These are phyloP conservation scores for Baeospora myosura DNA, from an alignment of 1,284 basidiomycete species.

Conservation along the genomic window DNA sequence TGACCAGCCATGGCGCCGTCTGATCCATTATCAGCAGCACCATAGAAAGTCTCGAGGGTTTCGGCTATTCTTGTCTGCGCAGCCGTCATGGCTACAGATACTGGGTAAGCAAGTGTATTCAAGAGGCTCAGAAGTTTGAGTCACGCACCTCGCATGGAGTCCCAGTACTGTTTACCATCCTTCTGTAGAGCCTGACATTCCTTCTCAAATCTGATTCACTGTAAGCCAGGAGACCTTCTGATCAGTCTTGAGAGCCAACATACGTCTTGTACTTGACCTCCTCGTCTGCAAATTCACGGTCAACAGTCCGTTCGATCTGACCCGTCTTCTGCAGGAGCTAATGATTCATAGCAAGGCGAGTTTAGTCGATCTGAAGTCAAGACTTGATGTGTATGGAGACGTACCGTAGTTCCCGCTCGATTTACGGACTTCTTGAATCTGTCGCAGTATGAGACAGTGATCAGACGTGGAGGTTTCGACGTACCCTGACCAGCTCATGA, in stretches of 20 bases:
- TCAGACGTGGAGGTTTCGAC: neutral
- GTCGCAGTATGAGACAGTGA: conserved; percentile 6
- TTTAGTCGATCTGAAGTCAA: conserved; percentile 10
- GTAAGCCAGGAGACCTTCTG: conserved; percentile 4
- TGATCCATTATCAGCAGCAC: conserved; percentile 73
- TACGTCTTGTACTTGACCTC: conserved; percentile 86
- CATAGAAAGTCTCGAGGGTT: conserved; percentile 91
- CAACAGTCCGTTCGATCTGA: conserved; percentile 92
- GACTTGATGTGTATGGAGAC: conserved; percentile 15
- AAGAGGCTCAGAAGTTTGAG: neutral
- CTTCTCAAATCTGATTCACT: conserved; percentile 96
- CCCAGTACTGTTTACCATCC: conserved; percentile 91
- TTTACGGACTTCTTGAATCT: conserved; percentile 95
- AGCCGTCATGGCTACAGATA: conserved; percentile 90
- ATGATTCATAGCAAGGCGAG: conserved; percentile 8
- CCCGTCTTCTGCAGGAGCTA: conserved; percentile 94
- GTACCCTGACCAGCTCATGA: conserved; percentile 15
- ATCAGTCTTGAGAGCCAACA: conserved; percentile 26
- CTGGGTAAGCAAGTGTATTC: conserved; percentile 21
- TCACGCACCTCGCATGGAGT: conserved; percentile 80
- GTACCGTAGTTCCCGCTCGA: conserved; percentile 82
- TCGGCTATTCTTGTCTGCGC: conserved; percentile 93
- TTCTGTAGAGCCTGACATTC: conserved; percentile 89
- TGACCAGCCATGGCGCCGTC: conserved; percentile 96
- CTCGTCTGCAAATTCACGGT: conserved; percentile 90